Conservation (phyloP, 225 moss, liverwort and hornwort species). For the Bryum argenteum region DNA sequence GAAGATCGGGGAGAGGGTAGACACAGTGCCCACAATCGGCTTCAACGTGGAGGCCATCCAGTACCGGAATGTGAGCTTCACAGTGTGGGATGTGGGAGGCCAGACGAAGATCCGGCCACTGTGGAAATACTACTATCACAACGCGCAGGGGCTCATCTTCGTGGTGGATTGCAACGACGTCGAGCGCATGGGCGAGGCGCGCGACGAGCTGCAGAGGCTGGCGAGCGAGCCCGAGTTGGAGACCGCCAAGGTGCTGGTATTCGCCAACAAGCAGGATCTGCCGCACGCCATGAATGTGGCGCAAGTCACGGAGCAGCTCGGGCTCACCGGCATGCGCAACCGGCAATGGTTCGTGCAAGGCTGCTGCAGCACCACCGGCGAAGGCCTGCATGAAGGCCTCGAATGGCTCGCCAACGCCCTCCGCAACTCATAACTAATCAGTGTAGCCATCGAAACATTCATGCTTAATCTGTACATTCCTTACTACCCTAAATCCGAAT, state of each 20-base stretch:
- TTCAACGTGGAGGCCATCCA: constrained; percentile 57
- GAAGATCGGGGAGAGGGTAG: constrained; percentile 27
- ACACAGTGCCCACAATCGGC: constrained; percentile 35
- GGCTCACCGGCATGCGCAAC: constrained; percentile 30
- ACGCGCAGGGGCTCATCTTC: constrained; percentile 51
- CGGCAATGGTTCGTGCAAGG: constrained; percentile 55
- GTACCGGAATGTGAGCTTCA: constrained; percentile 60
- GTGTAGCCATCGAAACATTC: too few species aligned
- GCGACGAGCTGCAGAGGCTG: constrained; percentile 52
- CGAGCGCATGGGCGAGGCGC: constrained; percentile 44
- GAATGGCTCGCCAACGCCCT: constrained; percentile 48
- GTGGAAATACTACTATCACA: constrained; percentile 49
- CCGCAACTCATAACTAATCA: neutral
- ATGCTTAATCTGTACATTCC: too few species aligned
- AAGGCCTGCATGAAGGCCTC: constrained; percentile 59
- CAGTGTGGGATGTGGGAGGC: constrained; percentile 64
- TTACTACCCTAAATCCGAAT: too few species aligned
- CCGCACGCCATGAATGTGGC: constrained; percentile 43
- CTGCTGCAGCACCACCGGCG: constrained; percentile 47
- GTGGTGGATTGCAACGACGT: constrained; percentile 51
- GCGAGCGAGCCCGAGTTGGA: constrained; percentile 35
- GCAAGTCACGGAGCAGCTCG: constrained; percentile 50
- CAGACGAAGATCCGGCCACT: constrained; percentile 49
- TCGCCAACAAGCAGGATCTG: constrained; percentile 67
- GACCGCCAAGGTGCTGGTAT: constrained; percentile 48